Conservation (phyloP, 441 rosid species). For the Gossypium davidsonii region DNA sequence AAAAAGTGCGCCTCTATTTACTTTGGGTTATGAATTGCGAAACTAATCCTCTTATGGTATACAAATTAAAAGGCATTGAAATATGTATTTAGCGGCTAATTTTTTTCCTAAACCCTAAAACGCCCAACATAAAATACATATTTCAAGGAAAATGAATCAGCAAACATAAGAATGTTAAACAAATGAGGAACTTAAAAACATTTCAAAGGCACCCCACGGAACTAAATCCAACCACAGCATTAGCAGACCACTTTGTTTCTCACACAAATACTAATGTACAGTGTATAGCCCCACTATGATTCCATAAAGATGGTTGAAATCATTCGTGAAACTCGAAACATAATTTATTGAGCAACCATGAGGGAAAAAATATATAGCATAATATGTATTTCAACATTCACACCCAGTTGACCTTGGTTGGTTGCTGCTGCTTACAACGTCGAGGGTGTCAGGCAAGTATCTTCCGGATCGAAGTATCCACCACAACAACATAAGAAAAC, state of each 20-base stretch:
- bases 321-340: conserved; percentile 17
- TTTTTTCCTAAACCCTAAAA: no score
- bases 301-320: conserved; percentile 15
- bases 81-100: no score
- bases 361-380: conserved; percentile 9
- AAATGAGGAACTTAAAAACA: no score
- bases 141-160: no score
- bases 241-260: conserved; percentile 17
- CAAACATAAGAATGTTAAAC: no score
- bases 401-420: conserved; percentile 22
- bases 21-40: no score
- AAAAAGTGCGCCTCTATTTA: no score
- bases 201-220: conserved; percentile 3
- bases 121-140: no score
- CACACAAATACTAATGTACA: conserved; percentile 37
- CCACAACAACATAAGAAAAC: conserved; percentile 1
- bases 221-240: conserved; percentile 15
- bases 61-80: no score
- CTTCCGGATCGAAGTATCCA: neutral
- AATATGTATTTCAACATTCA: conserved; percentile 43
- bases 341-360: conserved; percentile 19
- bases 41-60: no score
- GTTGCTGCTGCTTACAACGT: conserved; percentile 14
- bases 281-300: conserved; percentile 17
- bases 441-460: conserved; percentile 13